These are phyloP conservation scores for Trypanosomatidae sp. DNA, from an alignment of 208 protist species.

Conservation along the genomic window DNA sequence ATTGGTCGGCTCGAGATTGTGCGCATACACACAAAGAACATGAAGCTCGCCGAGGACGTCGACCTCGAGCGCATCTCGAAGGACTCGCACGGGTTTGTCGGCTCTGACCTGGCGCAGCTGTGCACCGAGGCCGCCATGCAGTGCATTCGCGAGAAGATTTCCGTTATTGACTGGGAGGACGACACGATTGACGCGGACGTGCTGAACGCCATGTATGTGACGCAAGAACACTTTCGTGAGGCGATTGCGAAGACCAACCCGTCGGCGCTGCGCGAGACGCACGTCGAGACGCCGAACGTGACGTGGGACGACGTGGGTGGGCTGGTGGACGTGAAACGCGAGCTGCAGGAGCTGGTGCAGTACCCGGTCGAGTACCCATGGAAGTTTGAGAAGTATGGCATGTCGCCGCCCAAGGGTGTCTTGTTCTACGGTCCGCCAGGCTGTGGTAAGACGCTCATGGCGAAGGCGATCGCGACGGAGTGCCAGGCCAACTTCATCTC, in stretches of 20 bases:
- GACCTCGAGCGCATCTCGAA: conserved; percentile 96
- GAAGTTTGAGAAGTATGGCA: conserved; percentile 99
- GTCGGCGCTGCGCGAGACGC: conserved; percentile 98
- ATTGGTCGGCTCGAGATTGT: conserved; percentile 98
- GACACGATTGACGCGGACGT: conserved; percentile 98
- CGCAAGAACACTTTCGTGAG: conserved; percentile 98
- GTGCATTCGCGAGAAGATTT: conserved; percentile 99
- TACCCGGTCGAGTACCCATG: conserved; percentile 99
- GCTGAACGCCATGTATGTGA: conserved; percentile 97
- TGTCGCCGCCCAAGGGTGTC: conserved; percentile 96
- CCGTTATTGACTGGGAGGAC: conserved; percentile 99
- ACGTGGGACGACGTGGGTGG: conserved; percentile 99
- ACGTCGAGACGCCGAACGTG: conserved; percentile 98
- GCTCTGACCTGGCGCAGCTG: conserved; percentile 98
- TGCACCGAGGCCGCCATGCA: conserved; percentile 99
- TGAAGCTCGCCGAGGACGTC: conserved; percentile 98
- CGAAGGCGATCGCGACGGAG: conserved; percentile 97
- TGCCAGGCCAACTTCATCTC: conserved; percentile 99
- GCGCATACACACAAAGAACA: conserved; percentile 99
- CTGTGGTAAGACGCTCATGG: conserved; percentile 98
- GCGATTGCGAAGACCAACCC: conserved; percentile 96
- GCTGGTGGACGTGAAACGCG: conserved; percentile 95
- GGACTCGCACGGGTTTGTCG: conserved; percentile 98
- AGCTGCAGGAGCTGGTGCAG: conserved; percentile 99
- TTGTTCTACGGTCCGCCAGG: conserved; percentile 98